Evolutionary conservation across 768 basidiomycete genomes (phyloP).

Genomic region (Calocera viscosa): DNA sequence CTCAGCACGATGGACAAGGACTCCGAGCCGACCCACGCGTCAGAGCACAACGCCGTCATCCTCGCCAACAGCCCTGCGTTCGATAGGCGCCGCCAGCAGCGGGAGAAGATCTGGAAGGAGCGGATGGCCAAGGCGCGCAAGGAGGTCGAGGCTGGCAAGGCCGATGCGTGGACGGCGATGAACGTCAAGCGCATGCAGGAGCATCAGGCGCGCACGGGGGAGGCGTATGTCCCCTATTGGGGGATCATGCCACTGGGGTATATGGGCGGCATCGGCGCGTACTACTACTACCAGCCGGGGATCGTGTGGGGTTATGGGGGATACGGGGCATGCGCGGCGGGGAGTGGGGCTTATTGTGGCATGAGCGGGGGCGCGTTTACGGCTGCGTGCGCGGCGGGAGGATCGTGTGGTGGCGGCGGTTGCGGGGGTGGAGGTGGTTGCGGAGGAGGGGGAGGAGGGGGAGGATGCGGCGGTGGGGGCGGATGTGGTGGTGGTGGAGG

Average conservation of each 20-base stretch:
- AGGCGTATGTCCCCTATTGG: constrained; percentile 1
- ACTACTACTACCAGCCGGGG: background rate
- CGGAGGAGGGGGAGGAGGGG: background rate
- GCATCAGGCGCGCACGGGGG: background rate
- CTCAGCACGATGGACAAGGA: constrained; percentile 13
- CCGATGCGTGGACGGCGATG: constrained; percentile 13
- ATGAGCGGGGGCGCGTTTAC: background rate
- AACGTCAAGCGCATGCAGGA: constrained; percentile 8
- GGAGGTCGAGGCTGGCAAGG: constrained; percentile 13
- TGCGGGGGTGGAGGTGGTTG: background rate
- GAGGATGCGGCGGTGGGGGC: background rate
- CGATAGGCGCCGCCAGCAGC: constrained; percentile 5
- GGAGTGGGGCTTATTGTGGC: background rate
- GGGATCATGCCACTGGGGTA: background rate
- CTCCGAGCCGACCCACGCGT: constrained; percentile 17
- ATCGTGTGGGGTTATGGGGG: background rate
- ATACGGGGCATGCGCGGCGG: background rate
- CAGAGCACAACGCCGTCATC: constrained; percentile 16
- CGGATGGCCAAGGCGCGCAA: constrained; percentile 11
- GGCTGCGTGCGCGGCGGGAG: background rate
- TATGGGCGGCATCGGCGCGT: background rate
- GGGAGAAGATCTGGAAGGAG: background rate
- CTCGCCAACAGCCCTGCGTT: constrained; percentile 11
- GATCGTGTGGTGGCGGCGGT: background rate
- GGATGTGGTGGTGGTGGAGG: background rate